Evolutionary conservation across 106 monocot species (phyloP), one percentile per base, ranked within the genome.

Genomic region (Triglochin maritima): DNA sequence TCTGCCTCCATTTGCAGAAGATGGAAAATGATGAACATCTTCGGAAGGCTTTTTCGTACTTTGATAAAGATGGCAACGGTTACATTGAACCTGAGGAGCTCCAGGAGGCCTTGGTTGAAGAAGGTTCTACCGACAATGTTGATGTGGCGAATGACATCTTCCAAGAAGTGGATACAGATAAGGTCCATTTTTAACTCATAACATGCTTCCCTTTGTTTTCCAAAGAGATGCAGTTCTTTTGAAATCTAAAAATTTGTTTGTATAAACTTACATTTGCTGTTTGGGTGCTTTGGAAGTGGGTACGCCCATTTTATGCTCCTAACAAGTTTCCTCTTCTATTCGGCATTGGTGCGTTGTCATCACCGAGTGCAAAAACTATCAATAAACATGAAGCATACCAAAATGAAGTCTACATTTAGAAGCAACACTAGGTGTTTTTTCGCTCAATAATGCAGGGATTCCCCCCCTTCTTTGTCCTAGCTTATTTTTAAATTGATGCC

Each of bases 21-120:
- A 86, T 96, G 88, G 94, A 89, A 53, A 90, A 95, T 64, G 88
- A 96, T 62, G 96, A 91, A 17, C 90, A 88, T 68, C 80, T 96
- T 17, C 77, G 80, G 46, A 76, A 66, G 59, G 91, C 91, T 8
- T 91, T 96, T 79, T 80, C 86, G 10, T 88, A 82, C 69, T 96
- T 96, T 71, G 90, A 91, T 56, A 90, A 91, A 59, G 96, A 91
- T 68, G 74, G 82, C 3, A 96, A 96, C 80, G 91, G 91, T 17
- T 88, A 60, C 59, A 91, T 91, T 11, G 91, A 88, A 64, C 69
- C 96, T 45, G 84, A 91, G 58, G 96, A 96, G 70, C 85, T 96
- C 17, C 77, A 74, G 3, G 87, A 84, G 68, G 96, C 90, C 2
- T 80, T 96, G 11, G 80, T 69, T 2, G 91, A 96, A 67, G 96